phyloP scores from a whole-genome alignment of 1,284 basidiomycete genomes.

The Ustilago shanxiensis region DNA sequence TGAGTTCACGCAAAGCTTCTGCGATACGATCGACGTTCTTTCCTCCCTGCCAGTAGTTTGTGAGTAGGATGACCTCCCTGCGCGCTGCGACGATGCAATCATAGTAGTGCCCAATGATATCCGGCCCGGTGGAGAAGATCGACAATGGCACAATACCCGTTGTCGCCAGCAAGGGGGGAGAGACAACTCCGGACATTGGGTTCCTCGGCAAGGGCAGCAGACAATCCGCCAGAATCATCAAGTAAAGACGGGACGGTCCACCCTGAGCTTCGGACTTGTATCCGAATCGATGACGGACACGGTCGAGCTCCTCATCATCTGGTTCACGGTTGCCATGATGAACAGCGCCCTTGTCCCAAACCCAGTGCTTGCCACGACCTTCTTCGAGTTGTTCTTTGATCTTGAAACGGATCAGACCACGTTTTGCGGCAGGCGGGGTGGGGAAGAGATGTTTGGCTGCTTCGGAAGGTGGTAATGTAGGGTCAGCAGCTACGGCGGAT shows the following conservation, averaged over 20 bases:
- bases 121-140: conserved; percentile 68
- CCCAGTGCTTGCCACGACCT: conserved; percentile 63
- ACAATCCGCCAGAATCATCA: conserved; percentile 67
- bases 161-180: conserved; percentile 66
- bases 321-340: conserved; percentile 59
- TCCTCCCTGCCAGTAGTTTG: conserved; percentile 69
- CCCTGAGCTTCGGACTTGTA: conserved; percentile 58
- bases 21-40: conserved; percentile 67
- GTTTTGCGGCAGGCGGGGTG: conserved; percentile 49
- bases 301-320: conserved; percentile 61
- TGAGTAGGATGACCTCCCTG: conserved; percentile 67
- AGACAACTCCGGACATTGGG: conserved; percentile 66
- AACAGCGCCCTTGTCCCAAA: conserved; percentile 66
- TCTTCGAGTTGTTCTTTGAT: conserved; percentile 66
- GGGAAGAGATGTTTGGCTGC: conserved; percentile 62
- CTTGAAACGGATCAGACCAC: conserved; percentile 59
- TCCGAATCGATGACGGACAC: conserved; percentile 54
- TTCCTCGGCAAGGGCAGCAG: conserved; percentile 57
- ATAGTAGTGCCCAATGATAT: conserved; percentile 69
- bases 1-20: conserved; percentile 63
- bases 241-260: conserved; percentile 62
- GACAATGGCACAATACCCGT: conserved; percentile 67
- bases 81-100: conserved; percentile 68
- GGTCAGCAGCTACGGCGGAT: conserved; percentile 64
- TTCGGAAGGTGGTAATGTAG: conserved; percentile 48